Percentiles rank a stretch among this genome's conserved stretches.
Conservation (phyloP, 768 basidiomycete species). For the Cyclocybe cylindracea region DNA sequence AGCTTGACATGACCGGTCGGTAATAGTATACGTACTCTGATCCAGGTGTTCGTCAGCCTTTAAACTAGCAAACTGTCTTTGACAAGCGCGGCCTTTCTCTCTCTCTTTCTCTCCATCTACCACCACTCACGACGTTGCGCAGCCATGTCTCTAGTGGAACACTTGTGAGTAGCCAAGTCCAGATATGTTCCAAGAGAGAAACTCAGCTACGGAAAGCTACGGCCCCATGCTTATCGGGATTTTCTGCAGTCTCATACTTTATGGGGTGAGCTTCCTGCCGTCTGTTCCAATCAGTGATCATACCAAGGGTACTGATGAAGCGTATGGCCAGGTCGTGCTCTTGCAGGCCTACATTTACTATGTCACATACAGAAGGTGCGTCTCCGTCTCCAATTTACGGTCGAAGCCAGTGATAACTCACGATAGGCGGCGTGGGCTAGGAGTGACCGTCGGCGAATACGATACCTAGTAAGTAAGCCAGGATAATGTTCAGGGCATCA, state of each 20-base stretch:
- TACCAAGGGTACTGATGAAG: too few species aligned
- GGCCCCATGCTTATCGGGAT: slow-evolving; percentile 20
- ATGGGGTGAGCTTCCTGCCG: slow-evolving; percentile 12
- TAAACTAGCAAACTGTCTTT: too few species aligned
- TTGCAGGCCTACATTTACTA: slow-evolving; percentile 18
- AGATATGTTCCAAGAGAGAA: too few species aligned
- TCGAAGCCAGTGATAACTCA: neutral
- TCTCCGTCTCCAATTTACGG: neutral
- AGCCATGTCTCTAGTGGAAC: too few species aligned
- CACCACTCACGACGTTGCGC: too few species aligned
- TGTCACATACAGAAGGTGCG: slow-evolving; percentile 17
- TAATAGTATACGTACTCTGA: too few species aligned
- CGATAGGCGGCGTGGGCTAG: too few species aligned
- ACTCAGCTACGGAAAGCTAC: slow-evolving; percentile 7
- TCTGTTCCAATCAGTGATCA: neutral
- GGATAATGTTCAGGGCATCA: neutral
- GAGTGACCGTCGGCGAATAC: slow-evolving; percentile 15
- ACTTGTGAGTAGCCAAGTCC: too few species aligned
- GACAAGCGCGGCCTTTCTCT: too few species aligned
- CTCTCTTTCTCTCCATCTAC: too few species aligned
- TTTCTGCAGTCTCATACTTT: slow-evolving; percentile 18
- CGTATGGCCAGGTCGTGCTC: slow-evolving; percentile 3
- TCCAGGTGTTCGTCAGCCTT: too few species aligned
- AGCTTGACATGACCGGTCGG: too few species aligned
- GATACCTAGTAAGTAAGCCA: slow-evolving; percentile 7